Conservation (phyloP, 2,329 filamentous ascomycete genomes). For the Diaporthe helianthi region DNA sequence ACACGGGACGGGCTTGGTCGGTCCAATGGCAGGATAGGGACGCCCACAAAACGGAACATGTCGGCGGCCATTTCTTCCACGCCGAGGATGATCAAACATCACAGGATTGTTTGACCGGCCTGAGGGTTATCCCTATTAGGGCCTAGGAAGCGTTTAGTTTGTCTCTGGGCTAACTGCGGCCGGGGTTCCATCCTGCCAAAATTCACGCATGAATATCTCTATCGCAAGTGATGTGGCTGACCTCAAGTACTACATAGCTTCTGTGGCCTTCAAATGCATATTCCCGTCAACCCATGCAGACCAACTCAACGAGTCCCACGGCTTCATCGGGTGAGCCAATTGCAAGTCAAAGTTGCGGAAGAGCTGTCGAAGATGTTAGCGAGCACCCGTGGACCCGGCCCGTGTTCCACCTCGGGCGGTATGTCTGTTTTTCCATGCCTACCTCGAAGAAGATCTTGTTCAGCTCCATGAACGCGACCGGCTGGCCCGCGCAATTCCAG, state of each 20-base stretch:
- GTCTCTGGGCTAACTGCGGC: neutral
- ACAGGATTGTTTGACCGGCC: neutral
- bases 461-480: slow-evolving; percentile 51
- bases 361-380: neutral
- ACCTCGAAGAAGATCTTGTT: slow-evolving; percentile 52
- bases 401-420: neutral
- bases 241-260: neutral
- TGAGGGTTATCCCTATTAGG: too few species aligned
- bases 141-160: too few species aligned
- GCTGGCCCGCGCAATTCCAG: slow-evolving; percentile 50
- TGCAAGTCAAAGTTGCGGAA: slow-evolving; percentile 29
- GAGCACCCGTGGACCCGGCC: neutral
- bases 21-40: neutral
- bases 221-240: neutral
- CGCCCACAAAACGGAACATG: neutral
- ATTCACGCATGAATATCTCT: neutral
- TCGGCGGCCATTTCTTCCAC: neutral
- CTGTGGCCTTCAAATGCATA: neutral
- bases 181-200: neutral
- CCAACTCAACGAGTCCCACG: slow-evolving; percentile 11
- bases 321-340: slow-evolving; percentile 6
- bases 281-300: slow-evolving; percentile 12
- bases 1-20: neutral
- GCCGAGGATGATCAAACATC: neutral
- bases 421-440: slow-evolving; percentile 22